phyloP scores from a whole-genome alignment of 2,329 filamentous ascomycete genomes.

The Aspergillus ochraceus region DNA sequence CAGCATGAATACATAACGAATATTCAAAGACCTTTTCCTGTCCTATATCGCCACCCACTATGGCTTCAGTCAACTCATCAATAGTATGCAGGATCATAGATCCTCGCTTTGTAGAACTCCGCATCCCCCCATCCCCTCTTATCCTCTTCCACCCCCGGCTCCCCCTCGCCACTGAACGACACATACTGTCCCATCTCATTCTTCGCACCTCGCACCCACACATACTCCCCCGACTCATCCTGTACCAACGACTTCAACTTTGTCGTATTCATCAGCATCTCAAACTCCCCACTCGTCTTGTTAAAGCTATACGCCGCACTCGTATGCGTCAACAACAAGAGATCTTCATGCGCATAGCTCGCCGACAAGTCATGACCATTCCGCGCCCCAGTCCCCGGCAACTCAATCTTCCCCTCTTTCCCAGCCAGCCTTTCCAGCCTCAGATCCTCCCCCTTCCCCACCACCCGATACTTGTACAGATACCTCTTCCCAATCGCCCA shows the following conservation, averaged over 20 bases:
- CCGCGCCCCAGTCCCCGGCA: background rate
- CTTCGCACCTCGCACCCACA: constrained; percentile 16
- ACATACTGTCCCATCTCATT: constrained; percentile 21
- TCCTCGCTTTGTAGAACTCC: constrained; percentile 20
- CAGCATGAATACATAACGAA: background rate
- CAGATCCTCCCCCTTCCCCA: background rate
- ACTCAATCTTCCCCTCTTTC: background rate
- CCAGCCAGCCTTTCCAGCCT: background rate
- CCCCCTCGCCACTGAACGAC: constrained; percentile 9
- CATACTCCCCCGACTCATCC: constrained; percentile 17
- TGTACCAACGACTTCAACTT: constrained; percentile 19
- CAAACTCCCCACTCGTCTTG: constrained; percentile 13
- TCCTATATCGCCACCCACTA: too few species aligned
- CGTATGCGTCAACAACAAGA: constrained; percentile 18
- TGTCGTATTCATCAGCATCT: constrained; percentile 4
- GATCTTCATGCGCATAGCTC: constrained; percentile 15
- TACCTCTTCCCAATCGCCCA: background rate
- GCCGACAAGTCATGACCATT: constrained; percentile 19
- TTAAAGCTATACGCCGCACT: constrained; percentile 16
- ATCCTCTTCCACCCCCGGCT: constrained; percentile 4
- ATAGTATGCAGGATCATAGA: constrained; percentile 15
- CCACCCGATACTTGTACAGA: background rate
- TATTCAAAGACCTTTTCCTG: too few species aligned
- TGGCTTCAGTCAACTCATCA: background rate
- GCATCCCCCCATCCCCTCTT: constrained; percentile 14